Percentiles rank a stretch among this genome's conserved stretches.
Evolutionary conservation across 176 grass and related monocot species (phyloP).

Genomic region (Neostapfia colusana): DNA sequence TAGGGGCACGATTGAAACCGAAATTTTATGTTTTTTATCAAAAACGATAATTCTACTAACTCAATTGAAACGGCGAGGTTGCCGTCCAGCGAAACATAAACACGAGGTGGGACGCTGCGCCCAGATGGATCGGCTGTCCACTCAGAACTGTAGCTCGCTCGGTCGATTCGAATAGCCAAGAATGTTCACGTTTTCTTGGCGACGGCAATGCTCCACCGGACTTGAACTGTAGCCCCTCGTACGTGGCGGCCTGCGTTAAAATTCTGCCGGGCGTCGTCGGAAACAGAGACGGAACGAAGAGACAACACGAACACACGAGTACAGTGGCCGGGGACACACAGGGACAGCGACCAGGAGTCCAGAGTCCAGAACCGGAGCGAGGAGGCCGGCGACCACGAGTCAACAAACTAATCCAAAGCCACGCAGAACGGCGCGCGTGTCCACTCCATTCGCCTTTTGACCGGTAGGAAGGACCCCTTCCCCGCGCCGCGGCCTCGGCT

Average conservation of each 20-base stretch:
- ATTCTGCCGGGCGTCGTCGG: not conserved
- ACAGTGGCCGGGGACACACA: too few relatives aligned
- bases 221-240: not conserved
- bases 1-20: too few relatives aligned
- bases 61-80: too few relatives aligned
- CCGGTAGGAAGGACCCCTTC: not conserved
- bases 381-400: not conserved
- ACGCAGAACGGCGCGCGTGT: not conserved
- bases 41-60: too few relatives aligned
- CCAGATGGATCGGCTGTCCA: too few relatives aligned
- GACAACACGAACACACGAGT: not conserved
- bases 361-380: not conserved
- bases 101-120: too few relatives aligned
- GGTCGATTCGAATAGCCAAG: too few relatives aligned
- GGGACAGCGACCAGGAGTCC: not conserved
- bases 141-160: too few relatives aligned
- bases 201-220: too few relatives aligned
- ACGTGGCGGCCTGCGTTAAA: not conserved
- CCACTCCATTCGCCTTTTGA: constrained; percentile 13
- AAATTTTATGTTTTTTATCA: too few relatives aligned
- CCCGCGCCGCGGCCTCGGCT: not conserved
- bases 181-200: too few relatives aligned
- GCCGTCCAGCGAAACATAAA: too few relatives aligned
- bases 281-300: not conserved
- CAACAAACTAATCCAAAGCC: not conserved